These are phyloP conservation scores for Nannizzia gypsea DNA, from an alignment of 2,329 filamentous ascomycete genomes.

Conservation along the genomic window DNA sequence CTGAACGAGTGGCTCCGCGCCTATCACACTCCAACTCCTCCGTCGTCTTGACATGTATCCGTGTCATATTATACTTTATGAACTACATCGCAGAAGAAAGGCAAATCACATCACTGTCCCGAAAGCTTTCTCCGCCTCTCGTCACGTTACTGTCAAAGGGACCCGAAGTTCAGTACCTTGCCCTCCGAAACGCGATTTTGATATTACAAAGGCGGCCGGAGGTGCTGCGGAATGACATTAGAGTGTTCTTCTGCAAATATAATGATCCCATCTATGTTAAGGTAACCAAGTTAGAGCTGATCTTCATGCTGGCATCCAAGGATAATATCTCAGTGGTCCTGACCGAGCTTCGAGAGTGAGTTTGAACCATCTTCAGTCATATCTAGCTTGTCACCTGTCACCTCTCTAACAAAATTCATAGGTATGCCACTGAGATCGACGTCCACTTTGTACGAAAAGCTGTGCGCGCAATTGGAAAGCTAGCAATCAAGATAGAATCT, in stretches of 20 bases:
- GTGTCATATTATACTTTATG: constrained; percentile 94
- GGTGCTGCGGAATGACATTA: constrained; percentile 88
- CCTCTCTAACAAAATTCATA: constrained; percentile 3
- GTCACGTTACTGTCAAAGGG: constrained; percentile 93
- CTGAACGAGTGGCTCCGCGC: constrained; percentile 88
- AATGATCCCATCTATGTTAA: constrained; percentile 99
- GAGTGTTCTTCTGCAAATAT: constrained; percentile 99
- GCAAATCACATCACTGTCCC: constrained; percentile 73
- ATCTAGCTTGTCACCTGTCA: background rate
- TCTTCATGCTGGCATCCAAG: constrained; percentile 96
- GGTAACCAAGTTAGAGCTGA: constrained; percentile 94
- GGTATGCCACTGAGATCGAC: constrained; percentile 91
- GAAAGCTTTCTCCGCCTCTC: constrained; percentile 86
- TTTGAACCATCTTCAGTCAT: constrained; percentile 7
- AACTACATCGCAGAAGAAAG: constrained; percentile 94
- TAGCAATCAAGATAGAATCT: constrained; percentile 97
- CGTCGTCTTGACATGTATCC: constrained; percentile 89
- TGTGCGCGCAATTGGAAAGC: constrained; percentile 90
- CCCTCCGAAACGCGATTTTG: constrained; percentile 80
- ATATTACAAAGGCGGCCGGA: constrained; percentile 89
- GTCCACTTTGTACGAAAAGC: constrained; percentile 98
- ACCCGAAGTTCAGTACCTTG: constrained; percentile 95
- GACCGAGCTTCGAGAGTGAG: constrained; percentile 78
- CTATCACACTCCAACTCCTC: constrained; percentile 94
- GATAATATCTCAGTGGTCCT: constrained; percentile 92